Conservation (phyloP, 2,329 filamentous ascomycete species). For the Verticillium longisporum region DNA sequence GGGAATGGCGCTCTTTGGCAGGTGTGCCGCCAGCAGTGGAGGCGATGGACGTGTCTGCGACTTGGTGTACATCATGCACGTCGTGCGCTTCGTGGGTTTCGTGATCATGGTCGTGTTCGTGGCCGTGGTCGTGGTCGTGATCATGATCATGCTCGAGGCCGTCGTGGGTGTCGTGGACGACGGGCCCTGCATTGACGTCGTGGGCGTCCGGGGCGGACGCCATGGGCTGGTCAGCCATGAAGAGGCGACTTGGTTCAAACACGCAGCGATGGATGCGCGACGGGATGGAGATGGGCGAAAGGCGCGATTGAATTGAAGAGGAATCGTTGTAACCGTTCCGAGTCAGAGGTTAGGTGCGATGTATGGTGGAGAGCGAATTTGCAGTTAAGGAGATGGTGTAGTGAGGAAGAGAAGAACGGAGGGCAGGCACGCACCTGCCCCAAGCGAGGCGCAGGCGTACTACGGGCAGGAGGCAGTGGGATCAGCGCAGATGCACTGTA, state of each 20-base stretch:
- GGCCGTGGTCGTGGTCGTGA: not conserved
- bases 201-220: conserved; percentile 5
- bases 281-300: not conserved
- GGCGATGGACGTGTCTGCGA: conserved; percentile 6
- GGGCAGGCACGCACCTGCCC: not conserved
- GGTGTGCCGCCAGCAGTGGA: conserved; percentile 5
- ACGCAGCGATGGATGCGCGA: not conserved
- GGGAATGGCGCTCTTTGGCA: conserved; percentile 46
- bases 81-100: conserved; percentile 6
- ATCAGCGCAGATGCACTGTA: not conserved
- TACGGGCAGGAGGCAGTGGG: not conserved
- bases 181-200: conserved; percentile 6
- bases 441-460: not conserved
- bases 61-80: conserved; percentile 7
- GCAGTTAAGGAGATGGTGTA: conserved; percentile 8
- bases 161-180: not conserved
- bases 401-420: conserved; percentile 3
- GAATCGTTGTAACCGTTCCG: conserved; percentile 13
- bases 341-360: conserved; percentile 2
- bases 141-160: not conserved
- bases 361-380: conserved; percentile 6
- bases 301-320: conserved; percentile 10
- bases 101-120: not conserved
- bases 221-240: conserved; percentile 9
- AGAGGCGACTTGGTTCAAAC: not conserved